Base-by-base conservation (phyloP, 352 stramenopile species). In the Globisporangium spinosum region DNA sequence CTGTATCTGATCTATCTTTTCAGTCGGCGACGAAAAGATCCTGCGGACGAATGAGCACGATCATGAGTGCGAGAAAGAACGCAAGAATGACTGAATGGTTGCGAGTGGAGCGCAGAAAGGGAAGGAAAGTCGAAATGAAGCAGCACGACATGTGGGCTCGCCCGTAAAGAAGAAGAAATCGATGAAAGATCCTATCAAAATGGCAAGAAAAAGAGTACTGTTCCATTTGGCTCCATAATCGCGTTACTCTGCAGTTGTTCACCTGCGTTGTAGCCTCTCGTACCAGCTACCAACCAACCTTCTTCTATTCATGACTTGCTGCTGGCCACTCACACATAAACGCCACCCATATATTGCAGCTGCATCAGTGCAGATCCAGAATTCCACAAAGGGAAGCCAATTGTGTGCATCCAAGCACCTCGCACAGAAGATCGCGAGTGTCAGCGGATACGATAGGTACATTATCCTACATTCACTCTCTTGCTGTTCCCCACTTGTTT, bases 21-120 rank as follows among this genome's bases (percentile, higher is more conserved):
- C 10, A 61, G 56, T 23, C 56, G 56, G 8, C 56, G 56, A 47
- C 56, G 56, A 47, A 61, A 40, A 61, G 56, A 60, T 35, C 32
- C 55, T 22, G 29, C 32, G 15, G 55, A 61, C 29, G 56, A 61
- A 35, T 61, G 32, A 61, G 4, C 29, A 32, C 29, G 29, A 32
- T 32, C 29, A 7, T 7, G 20, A 32, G 5, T 6, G 4, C 8
- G 40, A 5, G 13, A 20, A 49, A 9, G 15, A n/a, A n/a, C 9
- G 15, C 2, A 49, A 9, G 40, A 49, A 49, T n/a, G 15, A 17
- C 13, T 49, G 40, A n/a, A 20, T 32, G 29, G 4, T 4, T 32
- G 29, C 29, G 29, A 49, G n/a, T 9, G 40, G 5, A 49, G 40
- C 15, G 5, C 38, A 49, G 8, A 49, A n/a, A 15, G 40, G 13